Conservation (phyloP, 768 basidiomycete genomes). For the Galerina marginata region DNA sequence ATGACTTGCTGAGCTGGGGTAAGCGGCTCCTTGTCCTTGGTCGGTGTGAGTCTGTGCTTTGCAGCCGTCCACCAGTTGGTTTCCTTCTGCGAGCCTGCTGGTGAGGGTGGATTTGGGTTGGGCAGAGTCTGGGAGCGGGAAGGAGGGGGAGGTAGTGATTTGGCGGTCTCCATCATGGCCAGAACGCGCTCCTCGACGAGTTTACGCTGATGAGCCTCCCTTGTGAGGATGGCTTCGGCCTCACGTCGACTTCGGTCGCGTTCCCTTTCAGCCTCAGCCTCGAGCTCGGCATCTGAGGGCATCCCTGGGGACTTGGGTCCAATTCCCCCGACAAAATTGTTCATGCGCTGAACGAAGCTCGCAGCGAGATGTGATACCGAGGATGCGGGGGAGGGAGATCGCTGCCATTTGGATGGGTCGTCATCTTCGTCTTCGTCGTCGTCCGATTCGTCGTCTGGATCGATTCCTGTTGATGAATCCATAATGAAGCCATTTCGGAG, state of each 20-base stretch:
- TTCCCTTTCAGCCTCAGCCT: slow-evolving; percentile 80
- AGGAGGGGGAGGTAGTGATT: slow-evolving; percentile 62
- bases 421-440: slow-evolving; percentile 46
- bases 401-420: slow-evolving; percentile 40
- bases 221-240: slow-evolving; percentile 76
- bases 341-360: slow-evolving; percentile 77
- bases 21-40: slow-evolving; percentile 73
- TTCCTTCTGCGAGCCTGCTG: slow-evolving; percentile 70
- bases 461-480: slow-evolving; percentile 62
- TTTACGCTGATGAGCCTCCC: slow-evolving; percentile 72
- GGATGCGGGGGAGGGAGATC: slow-evolving; percentile 67
- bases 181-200: slow-evolving; percentile 76
- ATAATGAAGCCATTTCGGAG: slow-evolving; percentile 66
- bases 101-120: slow-evolving; percentile 59
- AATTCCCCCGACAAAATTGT: slow-evolving; percentile 63
- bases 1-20: slow-evolving; percentile 88
- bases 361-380: slow-evolving; percentile 78
- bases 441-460: slow-evolving; percentile 43
- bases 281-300: slow-evolving; percentile 79
- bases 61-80: slow-evolving; percentile 76
- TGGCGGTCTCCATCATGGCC: slow-evolving; percentile 67
- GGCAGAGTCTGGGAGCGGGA: slow-evolving; percentile 60
- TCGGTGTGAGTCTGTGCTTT: slow-evolving; percentile 78
- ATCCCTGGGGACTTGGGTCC: slow-evolving; percentile 45
- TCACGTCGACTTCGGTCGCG: slow-evolving; percentile 77